These are phyloP conservation scores for Petunia hybrid DNA, from an alignment of 305 asterid genomes.

Conservation along the genomic window DNA sequence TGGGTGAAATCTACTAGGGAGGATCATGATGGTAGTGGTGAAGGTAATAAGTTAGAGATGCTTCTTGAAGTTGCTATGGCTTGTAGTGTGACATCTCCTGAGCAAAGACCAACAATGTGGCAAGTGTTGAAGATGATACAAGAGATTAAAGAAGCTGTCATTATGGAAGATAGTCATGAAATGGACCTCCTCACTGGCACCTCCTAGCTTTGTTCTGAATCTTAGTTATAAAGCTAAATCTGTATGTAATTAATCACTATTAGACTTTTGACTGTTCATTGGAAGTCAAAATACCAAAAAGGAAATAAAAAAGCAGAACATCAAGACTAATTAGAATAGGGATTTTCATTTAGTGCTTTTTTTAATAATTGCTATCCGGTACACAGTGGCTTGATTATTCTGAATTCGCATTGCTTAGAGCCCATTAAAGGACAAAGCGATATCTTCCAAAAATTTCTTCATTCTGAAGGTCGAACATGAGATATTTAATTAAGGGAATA, in stretches of 20 bases:
- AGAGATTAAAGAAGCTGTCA: conserved; percentile 73
- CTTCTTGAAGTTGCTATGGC: conserved; percentile 83
- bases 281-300: background rate
- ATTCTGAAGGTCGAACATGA: too few species aligned
- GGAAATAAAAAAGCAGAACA: background rate
- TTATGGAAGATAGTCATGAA: conserved; percentile 57
- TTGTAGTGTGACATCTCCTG: conserved; percentile 64
- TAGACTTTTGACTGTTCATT: background rate
- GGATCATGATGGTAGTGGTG: conserved; percentile 51
- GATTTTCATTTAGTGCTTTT: background rate
- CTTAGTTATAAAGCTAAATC: background rate
- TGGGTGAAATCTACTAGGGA: conserved; percentile 78
- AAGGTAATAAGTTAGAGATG: conserved; percentile 62
- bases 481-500: too few species aligned
- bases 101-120: conserved; percentile 94
- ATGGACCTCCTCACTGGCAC: conserved; percentile 26
- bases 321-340: background rate
- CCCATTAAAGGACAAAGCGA: too few species aligned
- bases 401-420: too few species aligned
- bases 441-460: too few species aligned
- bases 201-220: background rate
- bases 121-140: conserved; percentile 93
- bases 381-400: too few species aligned
- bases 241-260: conserved; percentile 14
- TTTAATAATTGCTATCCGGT: too few species aligned